Conservation (phyloP, 805 yeast species). For the Metschnikowia cerradonensis region DNA sequence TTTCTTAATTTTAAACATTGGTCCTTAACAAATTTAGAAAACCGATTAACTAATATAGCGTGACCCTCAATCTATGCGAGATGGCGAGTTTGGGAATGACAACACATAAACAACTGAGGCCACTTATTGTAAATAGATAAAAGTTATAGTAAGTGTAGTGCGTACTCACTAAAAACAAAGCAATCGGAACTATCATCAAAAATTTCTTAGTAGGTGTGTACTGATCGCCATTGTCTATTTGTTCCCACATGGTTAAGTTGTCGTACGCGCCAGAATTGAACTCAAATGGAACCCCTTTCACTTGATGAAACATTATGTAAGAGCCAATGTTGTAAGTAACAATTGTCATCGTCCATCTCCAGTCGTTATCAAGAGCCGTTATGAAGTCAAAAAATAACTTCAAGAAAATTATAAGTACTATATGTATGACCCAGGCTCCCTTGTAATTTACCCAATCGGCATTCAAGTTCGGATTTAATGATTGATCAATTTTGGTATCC, state of each 20-base stretch:
- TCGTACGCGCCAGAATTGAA: slow-evolving; percentile 96
- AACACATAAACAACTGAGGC: slow-evolving; percentile 76
- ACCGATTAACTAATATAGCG: slow-evolving; percentile 26
- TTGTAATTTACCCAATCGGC: slow-evolving; percentile 95
- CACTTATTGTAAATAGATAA: slow-evolving; percentile 72
- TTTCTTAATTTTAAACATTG: neutral
- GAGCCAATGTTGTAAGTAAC: slow-evolving; percentile 86
- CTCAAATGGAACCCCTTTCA: slow-evolving; percentile 96
- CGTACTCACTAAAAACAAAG: slow-evolving; percentile 77
- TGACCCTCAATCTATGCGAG: slow-evolving; percentile 72
- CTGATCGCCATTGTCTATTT: slow-evolving; percentile 91
- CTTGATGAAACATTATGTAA: slow-evolving; percentile 92
- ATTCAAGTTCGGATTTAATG: slow-evolving; percentile 81
- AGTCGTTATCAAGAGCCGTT: slow-evolving; percentile 75
- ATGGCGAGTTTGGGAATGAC: slow-evolving; percentile 89
- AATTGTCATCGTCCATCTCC: slow-evolving; percentile 93
- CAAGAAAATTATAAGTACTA: slow-evolving; percentile 72
- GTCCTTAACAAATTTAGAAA: neutral
- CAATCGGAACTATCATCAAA: slow-evolving; percentile 87
- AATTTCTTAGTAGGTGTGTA: slow-evolving; percentile 96
- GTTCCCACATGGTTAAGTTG: slow-evolving; percentile 98
- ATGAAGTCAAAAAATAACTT: slow-evolving; percentile 75
- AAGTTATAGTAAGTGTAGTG: slow-evolving; percentile 87
- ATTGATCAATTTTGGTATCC: slow-evolving; percentile 90
- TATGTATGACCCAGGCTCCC: slow-evolving; percentile 94